These are phyloP conservation scores for Pilasporangium apinafurcum DNA, from an alignment of 352 stramenopile species.

Conservation along the genomic window DNA sequence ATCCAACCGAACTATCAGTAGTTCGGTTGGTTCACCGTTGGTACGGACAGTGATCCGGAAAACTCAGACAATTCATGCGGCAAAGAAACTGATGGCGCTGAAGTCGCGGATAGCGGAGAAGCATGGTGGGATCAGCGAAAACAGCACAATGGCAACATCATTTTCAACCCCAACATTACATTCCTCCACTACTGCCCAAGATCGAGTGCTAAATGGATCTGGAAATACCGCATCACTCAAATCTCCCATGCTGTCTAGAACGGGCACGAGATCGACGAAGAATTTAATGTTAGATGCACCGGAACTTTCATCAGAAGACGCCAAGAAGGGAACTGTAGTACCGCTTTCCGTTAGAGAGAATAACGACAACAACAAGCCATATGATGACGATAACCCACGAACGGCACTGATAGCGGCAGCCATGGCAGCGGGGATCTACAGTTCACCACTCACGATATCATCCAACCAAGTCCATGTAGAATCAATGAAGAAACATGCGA, in stretches of 20 bases:
- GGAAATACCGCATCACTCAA: no score
- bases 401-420: constrained; percentile 21
- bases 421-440: constrained; percentile 26
- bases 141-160: neutral
- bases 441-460: neutral
- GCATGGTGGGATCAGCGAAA: neutral
- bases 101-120: constrained; percentile 8
- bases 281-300: no score
- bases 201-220: no score
- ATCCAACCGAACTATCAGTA: constrained; percentile 8
- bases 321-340: no score
- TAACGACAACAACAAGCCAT: no score
- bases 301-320: no score
- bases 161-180: no score
- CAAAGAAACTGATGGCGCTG: constrained; percentile 44
- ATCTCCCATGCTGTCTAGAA: no score
- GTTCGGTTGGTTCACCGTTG: constrained; percentile 22
- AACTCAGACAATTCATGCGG: constrained; percentile 23
- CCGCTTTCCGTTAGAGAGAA: no score
- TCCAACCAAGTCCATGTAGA: neutral
- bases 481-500: constrained; percentile 8
- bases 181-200: no score
- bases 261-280: no score
- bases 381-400: constrained; percentile 8
- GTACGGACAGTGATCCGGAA: constrained; percentile 37